Conservation (phyloP, 257 asterid species). For the Scutellaria minor region DNA sequence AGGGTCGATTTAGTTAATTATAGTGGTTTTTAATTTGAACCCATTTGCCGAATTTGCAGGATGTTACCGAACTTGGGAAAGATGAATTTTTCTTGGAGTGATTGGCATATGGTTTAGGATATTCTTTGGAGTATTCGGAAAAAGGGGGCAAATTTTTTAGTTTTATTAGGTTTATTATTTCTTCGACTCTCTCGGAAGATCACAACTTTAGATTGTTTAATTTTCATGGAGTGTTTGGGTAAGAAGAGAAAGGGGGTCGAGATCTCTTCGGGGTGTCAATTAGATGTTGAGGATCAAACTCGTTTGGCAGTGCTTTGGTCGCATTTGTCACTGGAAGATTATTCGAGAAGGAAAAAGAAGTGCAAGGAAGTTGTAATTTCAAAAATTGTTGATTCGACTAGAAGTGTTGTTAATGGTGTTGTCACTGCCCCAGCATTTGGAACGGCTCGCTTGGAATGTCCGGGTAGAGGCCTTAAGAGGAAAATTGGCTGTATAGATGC, state of each 20-base stretch:
- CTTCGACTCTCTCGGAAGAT: slow-evolving; percentile 15
- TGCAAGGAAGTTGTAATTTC: slow-evolving; percentile 64
- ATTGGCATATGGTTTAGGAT: slow-evolving; percentile 28
- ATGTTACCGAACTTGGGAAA: slow-evolving; percentile 31
- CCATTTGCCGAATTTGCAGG: slow-evolving; percentile 44
- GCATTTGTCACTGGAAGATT: slow-evolving; percentile 74
- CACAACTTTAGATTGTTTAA: slow-evolving; percentile 15
- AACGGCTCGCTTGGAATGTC: slow-evolving; percentile 49
- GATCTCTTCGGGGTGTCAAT: slow-evolving; percentile 41
- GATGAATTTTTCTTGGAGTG: slow-evolving; percentile 1
- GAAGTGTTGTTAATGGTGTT: slow-evolving; percentile 63
- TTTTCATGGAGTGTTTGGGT: slow-evolving; percentile 59
- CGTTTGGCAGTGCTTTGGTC: slow-evolving; percentile 52
- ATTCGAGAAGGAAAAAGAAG: slow-evolving; percentile 70
- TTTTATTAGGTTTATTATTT: slow-evolving; percentile 26
- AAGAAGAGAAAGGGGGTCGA: slow-evolving; percentile 80
- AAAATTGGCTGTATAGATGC: slow-evolving; percentile 89
- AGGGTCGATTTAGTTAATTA: slow-evolving; percentile 2
- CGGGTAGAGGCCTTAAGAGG: slow-evolving; percentile 82
- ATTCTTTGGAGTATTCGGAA: background rate
- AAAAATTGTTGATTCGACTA: slow-evolving; percentile 44
- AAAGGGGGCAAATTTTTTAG: background rate
- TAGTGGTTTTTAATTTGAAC: slow-evolving; percentile 28
- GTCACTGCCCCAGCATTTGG: slow-evolving; percentile 85
- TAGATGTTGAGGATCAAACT: slow-evolving; percentile 40